Conservation (phyloP, 306 rosid genomes). For the Arachis stenosperma region DNA sequence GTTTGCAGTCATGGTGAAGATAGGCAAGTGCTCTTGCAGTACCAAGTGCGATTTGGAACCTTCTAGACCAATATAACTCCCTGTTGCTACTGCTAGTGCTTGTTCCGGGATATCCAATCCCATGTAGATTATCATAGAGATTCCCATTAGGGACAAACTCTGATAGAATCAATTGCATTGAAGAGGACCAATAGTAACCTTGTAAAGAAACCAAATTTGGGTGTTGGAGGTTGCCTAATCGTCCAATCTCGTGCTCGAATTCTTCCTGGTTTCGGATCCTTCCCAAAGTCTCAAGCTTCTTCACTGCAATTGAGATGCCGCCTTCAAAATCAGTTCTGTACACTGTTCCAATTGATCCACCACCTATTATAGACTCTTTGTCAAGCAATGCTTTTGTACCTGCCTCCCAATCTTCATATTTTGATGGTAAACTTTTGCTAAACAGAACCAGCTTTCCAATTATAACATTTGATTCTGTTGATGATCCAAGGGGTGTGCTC, state of each 20-base stretch:
- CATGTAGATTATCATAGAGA: slow-evolving; percentile 85
- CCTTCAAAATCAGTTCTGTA: slow-evolving; percentile 85
- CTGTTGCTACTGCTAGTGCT: slow-evolving; percentile 74
- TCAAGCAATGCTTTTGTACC: slow-evolving; percentile 94
- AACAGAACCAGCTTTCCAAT: slow-evolving; percentile 96
- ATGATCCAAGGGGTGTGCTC: slow-evolving; percentile 89
- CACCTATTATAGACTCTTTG: slow-evolving; percentile 89
- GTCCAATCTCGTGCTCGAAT: slow-evolving; percentile 90
- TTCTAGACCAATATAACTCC: slow-evolving; percentile 75
- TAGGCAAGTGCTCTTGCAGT: slow-evolving; percentile 86
- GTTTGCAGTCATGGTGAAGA: slow-evolving; percentile 95
- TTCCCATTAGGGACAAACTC: slow-evolving; percentile 89
- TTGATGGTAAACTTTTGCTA: slow-evolving; percentile 93
- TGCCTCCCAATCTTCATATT: slow-evolving; percentile 98
- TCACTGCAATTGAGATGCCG: slow-evolving; percentile 91
- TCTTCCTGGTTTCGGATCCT: slow-evolving; percentile 93
- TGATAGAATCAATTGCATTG: slow-evolving; percentile 90
- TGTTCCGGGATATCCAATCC: slow-evolving; percentile 72
- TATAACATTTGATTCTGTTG: slow-evolving; percentile 77
- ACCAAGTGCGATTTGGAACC: slow-evolving; percentile 87
- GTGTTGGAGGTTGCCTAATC: slow-evolving; percentile 76
- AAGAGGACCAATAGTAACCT: slow-evolving; percentile 95
- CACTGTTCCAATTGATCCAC: slow-evolving; percentile 89
- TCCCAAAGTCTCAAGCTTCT: slow-evolving; percentile 92
- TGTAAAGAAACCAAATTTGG: slow-evolving; percentile 80